Evolutionary conservation across 805 yeast genomes (phyloP), one percentile per base, ranked within the genome.

Genomic region (Ogataea corticis): DNA sequence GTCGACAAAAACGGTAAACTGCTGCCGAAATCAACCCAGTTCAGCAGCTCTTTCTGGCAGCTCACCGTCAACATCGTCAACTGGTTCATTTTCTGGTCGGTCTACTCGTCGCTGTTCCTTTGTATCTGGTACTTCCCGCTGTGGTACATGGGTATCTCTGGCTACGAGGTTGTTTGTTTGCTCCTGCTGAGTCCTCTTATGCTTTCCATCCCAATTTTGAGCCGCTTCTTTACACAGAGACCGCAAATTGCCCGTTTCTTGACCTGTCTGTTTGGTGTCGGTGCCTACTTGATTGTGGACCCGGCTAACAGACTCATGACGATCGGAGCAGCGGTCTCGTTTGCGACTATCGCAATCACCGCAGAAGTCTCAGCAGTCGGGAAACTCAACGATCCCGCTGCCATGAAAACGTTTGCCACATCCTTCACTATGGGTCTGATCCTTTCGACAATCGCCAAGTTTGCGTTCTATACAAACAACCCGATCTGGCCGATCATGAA

Each of bases 401-500:
- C 54, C 52, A 63, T 69, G 42, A 73, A 75, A 37, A 45, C 56
- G 34, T 79, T 77, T 52, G 70, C 81, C 4, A 61, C 81, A 3
- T 72, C 91, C 2, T 82, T 85, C 52, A 62, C 81, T 1, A 49
- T 86, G 21, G 99, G 99, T 14, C 72, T 94, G 48, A 71, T 87
- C 34, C 63, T 81, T 4, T 81, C 96, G 1, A 79, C 90, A 1
- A 77, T 87, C 25, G 72, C 87, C 15, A 94, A 94, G 61, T 85
- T 77, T 68, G 79, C 84, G 9, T 79, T 75, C 56, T 85, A 79
- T 67, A 81, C 98, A 2, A 91, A 91, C 61, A 94, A 94, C 62
- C 99, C 99, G 31, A 72, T 90, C 38, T 94, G 99, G 99, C 96
- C 98, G 23, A 85, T 91, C 41, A 83, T 94, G 91, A 83, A 90